phyloP scores from a whole-genome alignment of 2,329 filamentous ascomycete species.

The Coniochaeta prunicola region DNA sequence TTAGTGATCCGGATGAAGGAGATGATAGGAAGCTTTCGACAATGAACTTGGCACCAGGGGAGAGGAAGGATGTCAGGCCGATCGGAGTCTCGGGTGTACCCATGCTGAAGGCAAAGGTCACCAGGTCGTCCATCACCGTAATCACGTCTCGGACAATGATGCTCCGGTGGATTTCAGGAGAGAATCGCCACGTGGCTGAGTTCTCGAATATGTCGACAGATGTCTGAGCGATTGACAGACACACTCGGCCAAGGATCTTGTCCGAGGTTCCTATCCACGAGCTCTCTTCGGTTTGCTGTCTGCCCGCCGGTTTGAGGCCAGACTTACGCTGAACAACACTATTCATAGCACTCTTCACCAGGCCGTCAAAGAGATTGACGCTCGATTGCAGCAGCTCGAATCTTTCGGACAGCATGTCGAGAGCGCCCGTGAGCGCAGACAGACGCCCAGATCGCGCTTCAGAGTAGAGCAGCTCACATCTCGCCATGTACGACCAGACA shows the following conservation, averaged over 20 bases:
- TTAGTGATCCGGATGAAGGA: conserved; percentile 59
- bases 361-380: conserved; percentile 63
- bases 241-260: conserved; percentile 64
- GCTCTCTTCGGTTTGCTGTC: conserved; percentile 39
- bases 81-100: conserved; percentile 44
- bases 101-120: conserved; percentile 68
- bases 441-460: conserved; percentile 72
- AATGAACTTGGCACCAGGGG: conserved; percentile 67
- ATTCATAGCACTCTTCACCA: conserved; percentile 68
- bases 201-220: conserved; percentile 81
- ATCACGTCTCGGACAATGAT: conserved; percentile 63
- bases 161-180: conserved; percentile 57
- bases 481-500: conserved; percentile 83
- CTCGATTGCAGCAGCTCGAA: conserved; percentile 73
- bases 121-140: conserved; percentile 61
- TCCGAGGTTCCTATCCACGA: conserved; percentile 69
- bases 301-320: conserved; percentile 38
- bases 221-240: conserved; percentile 66
- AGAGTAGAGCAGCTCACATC: conserved; percentile 71
- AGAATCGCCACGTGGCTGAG: conserved; percentile 79
- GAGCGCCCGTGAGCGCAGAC: conserved; percentile 68
- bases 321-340: conserved; percentile 62
- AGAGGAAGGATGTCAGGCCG: conserved; percentile 52
- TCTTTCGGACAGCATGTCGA: conserved; percentile 69
- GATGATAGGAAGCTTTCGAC: conserved; percentile 65